phyloP scores from a whole-genome alignment of 2,329 filamentous ascomycete genomes.

The Microdochium trichocladiopsis region DNA sequence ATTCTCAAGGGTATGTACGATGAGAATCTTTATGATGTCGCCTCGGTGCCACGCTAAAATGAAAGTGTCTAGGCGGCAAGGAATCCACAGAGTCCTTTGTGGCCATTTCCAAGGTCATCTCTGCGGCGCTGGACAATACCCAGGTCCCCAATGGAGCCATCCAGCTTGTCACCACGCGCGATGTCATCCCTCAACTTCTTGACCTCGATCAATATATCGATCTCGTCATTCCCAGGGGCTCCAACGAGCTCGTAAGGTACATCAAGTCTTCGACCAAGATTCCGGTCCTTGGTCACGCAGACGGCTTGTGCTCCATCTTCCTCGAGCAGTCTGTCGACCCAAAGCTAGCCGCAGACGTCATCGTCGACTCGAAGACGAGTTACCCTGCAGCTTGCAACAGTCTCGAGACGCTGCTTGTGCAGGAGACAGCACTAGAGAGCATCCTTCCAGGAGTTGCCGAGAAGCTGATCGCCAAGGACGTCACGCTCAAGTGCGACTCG shows the following conservation, averaged over 20 bases:
- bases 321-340: slow-evolving; percentile 72
- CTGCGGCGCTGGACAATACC: slow-evolving; percentile 63
- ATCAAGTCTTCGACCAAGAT: slow-evolving; percentile 91
- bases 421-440: slow-evolving; percentile 60
- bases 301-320: slow-evolving; percentile 85
- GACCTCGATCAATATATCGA: slow-evolving; percentile 83
- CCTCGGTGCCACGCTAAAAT: neutral
- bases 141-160: slow-evolving; percentile 79
- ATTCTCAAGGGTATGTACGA: slow-evolving; percentile 75
- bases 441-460: slow-evolving; percentile 66
- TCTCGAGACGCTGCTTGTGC: slow-evolving; percentile 84
- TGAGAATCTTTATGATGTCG: too few relatives aligned
- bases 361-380: slow-evolving; percentile 87
- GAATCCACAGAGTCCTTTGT: slow-evolving; percentile 95
- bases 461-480: slow-evolving; percentile 68
- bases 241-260: slow-evolving; percentile 82
- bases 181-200: slow-evolving; percentile 83
- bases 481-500: slow-evolving; percentile 74
- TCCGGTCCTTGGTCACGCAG: slow-evolving; percentile 91
- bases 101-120: slow-evolving; percentile 81
- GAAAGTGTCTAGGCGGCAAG: slow-evolving; percentile 61
- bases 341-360: slow-evolving; percentile 63
- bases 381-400: slow-evolving; percentile 96
- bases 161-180: slow-evolving; percentile 88
- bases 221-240: slow-evolving; percentile 87